Evolutionary conservation across 1,139 yeast species (phyloP), one percentile per base, ranked within the genome.

Genomic region (Protomyces gravidus): DNA sequence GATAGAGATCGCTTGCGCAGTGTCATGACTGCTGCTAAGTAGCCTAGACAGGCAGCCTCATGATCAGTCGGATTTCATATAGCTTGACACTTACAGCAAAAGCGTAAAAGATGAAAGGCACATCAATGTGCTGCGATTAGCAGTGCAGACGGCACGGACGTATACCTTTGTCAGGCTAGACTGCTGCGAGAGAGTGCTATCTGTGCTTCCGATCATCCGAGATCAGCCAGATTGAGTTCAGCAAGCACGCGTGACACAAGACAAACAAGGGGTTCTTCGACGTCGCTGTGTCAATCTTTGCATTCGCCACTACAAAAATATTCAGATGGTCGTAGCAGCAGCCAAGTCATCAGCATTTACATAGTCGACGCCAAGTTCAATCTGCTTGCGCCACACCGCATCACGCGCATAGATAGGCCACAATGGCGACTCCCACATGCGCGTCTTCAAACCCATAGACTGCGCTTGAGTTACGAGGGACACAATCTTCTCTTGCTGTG

Each of bases 401-500:
- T 74, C 66, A 58, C 79, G 71, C 13, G 66, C 66, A 4, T 64
- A 58, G 1, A 67, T 63, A 1, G 83, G 81, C 78, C 80, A 78
- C 45, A 69, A 67, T 0, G 83, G 83, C 2, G 78, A 76, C 39
- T 77, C 83, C 83, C 83, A 80, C 36, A 79, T 70, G 45, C 84
- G 70, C 1, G 78, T 72, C 61, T 71, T 70, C 32, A 80, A 63
- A 5, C 75, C 74, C 15, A 66, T 19, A 0, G 63, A 59, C 62
- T 78, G 81, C 0, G 80, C 76, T 6, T 55, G 62, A 1, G 68
- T 65, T 6, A 79, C 67, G 26, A 64, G 63, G 1, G 61, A 53
- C 19, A 60, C 62, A 5, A 78, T 59, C 28, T 65, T 67, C 0
- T 59, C 61, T 9, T 67, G 46, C 62, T 77, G 77, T 15, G 55